A percentile compares a stretch with the other conserved stretches of the same genome.
Conservation (phyloP, 441 rosid species). For the Macaranga tanarius region DNA sequence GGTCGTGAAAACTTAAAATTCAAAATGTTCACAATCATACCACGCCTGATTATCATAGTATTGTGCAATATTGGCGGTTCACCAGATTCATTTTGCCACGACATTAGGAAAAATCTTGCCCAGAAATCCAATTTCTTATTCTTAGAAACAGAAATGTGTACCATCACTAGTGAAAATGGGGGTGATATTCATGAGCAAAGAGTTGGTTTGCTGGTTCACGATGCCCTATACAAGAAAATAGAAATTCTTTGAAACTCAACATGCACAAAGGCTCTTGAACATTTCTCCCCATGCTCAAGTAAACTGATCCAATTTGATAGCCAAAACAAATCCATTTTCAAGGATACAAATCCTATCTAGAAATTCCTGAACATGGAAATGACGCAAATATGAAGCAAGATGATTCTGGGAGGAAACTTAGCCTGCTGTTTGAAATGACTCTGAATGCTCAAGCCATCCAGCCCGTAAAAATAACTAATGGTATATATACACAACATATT, state of each 20-base stretch:
- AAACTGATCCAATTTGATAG: slow-evolving; percentile 27
- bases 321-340: slow-evolving; percentile 19
- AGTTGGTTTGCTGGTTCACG: not conserved
- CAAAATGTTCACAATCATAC: too few relatives aligned
- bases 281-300: slow-evolving; percentile 12
- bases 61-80: too few relatives aligned
- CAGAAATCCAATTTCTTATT: too few relatives aligned
- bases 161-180: too few relatives aligned
- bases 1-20: too few relatives aligned
- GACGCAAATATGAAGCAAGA: not conserved
- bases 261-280: slow-evolving; percentile 6
- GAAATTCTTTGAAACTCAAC: not conserved
- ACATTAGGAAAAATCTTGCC: too few relatives aligned
- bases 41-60: too few relatives aligned
- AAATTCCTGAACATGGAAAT: slow-evolving; percentile 20
- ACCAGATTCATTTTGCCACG: too few relatives aligned
- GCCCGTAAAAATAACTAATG: slow-evolving; percentile 26
- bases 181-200: not conserved
- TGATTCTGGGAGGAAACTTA: slow-evolving; percentile 21
- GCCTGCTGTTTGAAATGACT: slow-evolving; percentile 1
- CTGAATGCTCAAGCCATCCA: slow-evolving; percentile 14
- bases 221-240: not conserved
- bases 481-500: slow-evolving; percentile 22
- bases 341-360: slow-evolving; percentile 22
- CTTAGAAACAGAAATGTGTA: too few relatives aligned